phyloP scores from a whole-genome alignment of 2,329 filamentous ascomycete species.

The Aspergillus costaricaensis region DNA sequence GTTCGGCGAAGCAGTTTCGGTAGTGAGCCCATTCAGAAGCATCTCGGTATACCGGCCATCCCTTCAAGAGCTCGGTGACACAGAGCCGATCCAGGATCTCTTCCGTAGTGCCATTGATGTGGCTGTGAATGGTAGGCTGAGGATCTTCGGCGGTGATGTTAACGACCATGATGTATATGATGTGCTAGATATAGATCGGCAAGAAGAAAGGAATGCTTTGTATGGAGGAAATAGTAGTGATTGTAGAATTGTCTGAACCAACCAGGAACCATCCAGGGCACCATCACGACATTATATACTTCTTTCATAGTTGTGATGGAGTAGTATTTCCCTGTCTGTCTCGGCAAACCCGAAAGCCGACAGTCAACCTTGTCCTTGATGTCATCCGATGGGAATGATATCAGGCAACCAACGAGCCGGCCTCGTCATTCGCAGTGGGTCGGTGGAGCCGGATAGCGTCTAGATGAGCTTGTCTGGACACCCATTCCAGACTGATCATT shows the following conservation, averaged over 20 bases:
- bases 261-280: not conserved
- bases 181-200: not conserved
- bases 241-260: not conserved
- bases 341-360: slow-evolving; percentile 1
- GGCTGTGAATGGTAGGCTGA: slow-evolving; percentile 7
- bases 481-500: not conserved
- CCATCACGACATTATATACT: not conserved
- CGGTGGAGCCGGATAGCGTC: slow-evolving; percentile 2
- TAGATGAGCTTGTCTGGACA: not conserved
- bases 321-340: not conserved
- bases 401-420: slow-evolving; percentile 4
- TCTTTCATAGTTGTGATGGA: not conserved
- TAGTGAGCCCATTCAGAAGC: slow-evolving; percentile 8
- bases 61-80: slow-evolving; percentile 8
- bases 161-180: slow-evolving; percentile 2
- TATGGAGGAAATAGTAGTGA: not conserved
- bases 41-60: slow-evolving; percentile 9
- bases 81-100: slow-evolving; percentile 8
- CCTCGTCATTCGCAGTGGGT: not conserved
- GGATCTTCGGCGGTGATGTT: slow-evolving; percentile 10
- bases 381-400: slow-evolving; percentile 4
- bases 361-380: slow-evolving; percentile 1
- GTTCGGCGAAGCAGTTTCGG: slow-evolving; percentile 8
- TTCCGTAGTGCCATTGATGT: slow-evolving; percentile 6
- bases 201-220: not conserved